Base-by-base conservation (phyloP, 768 basidiomycete genomes). In the Leccinum obscurum region DNA sequence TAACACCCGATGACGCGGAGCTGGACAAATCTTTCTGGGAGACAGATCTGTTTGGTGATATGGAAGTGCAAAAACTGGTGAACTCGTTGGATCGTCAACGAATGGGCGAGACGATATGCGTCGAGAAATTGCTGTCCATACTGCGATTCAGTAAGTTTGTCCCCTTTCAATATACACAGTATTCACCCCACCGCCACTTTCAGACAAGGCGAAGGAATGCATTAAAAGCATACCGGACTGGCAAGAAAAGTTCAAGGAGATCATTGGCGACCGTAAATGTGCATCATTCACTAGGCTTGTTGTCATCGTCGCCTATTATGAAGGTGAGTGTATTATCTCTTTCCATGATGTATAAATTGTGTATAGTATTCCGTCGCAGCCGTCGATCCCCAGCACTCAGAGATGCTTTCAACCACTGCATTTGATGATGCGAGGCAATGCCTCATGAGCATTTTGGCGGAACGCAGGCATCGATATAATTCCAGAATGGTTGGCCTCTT, bases 401-500 rank as follows among this genome's bases (percentile, higher is more conserved):
- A 61, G n/a, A 13, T 13, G 10, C 53, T 54, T 48, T 6, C 60
- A 6, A 41, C 52, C 10, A 52, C 34, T 6, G 26, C 56, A 13
- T 62, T 65, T 11, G 48, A 69, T n/a, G 57, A 61, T 9, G 70
- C 67, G 20, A 65, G 48, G 62, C 17, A 50, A 20, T 62, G 56
- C 46, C 48, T 69, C 17, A 37, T 35, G 4, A 22, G 7, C 2
- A 62, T 70, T 20, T 22, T 70, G 4, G 32, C 32, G 6, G 11
- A 6, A 11, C 67, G 48, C 37, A 60, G 58, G n/a, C 69, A 70
- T 39, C 59, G 60, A n/a, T 62, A 71, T 34, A 55, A 58, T 26
- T 56, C 62, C 7, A 62, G 69, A 58, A 69, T 66, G 4, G 37
- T 70, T 14, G 61, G 62, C 22, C 69, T 70, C 20, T 34, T 70